Base-by-base conservation (phyloP, 768 basidiomycete genomes). In the Leccinum uliginosum region DNA sequence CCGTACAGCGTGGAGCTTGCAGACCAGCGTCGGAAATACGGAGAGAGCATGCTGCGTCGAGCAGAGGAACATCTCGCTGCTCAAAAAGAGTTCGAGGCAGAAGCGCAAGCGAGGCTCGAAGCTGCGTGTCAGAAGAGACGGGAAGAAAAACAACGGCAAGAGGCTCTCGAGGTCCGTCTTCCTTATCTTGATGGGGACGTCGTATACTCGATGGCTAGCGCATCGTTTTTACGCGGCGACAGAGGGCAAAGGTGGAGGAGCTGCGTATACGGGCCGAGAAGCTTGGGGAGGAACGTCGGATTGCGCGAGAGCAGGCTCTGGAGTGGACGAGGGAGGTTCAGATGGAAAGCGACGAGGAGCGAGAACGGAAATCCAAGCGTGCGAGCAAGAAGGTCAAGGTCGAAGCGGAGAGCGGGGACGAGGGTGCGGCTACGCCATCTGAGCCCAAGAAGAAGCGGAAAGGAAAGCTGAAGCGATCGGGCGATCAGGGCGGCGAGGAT, bases 1-100 rank as follows among this genome's bases (percentile, higher is more conserved):
- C 92, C 93, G 0, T 98, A 98, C 72, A 90, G 79, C 63, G 78
- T 81, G 10, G 93, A 96, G 49, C 81, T 98, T 47, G 93, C 94
- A 0, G 89, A 93, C 62, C 89, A 96, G 62, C 85, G 97, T 45
- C 81, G 86, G 38, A 88, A 89, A 69, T 99, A 98, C 64, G 93
- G 94, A 12, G 88, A 91, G 59, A 87, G 81, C 65, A 86, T 98
- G 79, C 69, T 96, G 53, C 80, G 90, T 54, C 45, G 45, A 8
- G 45, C 45, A 46, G 45, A 46, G 23, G 45, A 46, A 9, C 45
- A 46, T 17, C 45, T 46, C 8, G 45, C 21, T 17, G 21, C 45
- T 17, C 93, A 96, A 67, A 76, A 80, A 53, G 81, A 84, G 55
- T 80, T 83, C 62, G 93, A 95, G 68, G 76, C 73, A 0, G 89